phyloP scores from a whole-genome alignment of 345 rosid species.

The Melastoma malabathricum region DNA sequence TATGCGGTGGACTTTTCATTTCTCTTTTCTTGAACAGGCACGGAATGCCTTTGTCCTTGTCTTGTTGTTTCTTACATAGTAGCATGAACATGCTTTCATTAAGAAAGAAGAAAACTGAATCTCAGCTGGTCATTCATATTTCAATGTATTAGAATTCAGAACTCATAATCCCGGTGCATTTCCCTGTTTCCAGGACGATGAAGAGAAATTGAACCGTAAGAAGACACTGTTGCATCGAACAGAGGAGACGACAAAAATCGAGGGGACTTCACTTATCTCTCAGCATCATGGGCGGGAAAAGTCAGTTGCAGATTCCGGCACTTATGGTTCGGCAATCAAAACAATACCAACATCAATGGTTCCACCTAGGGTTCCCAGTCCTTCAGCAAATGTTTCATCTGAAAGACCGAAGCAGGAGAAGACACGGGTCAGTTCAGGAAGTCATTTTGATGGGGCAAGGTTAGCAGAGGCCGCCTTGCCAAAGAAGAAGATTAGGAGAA shows the following conservation, averaged over 20 bases:
- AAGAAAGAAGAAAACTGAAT: background rate
- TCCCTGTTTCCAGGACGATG: conserved; percentile 24
- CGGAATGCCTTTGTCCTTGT: no score
- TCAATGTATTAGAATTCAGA: background rate
- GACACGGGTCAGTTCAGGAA: conserved; percentile 30
- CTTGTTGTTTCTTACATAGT: no score
- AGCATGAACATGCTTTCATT: no score
- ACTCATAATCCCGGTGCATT: background rate
- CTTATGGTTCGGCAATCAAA: conserved; percentile 26
- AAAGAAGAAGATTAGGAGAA: conserved; percentile 50
- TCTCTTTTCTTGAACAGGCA: no score
- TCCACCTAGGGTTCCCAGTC: conserved; percentile 17
- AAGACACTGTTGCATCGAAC: conserved; percentile 30
- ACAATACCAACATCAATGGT: conserved; percentile 19
- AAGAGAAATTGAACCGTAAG: conserved; percentile 46
- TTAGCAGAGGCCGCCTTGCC: conserved; percentile 17
- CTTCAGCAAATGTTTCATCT: conserved; percentile 17
- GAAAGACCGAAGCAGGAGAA: conserved; percentile 49
- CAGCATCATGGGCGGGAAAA: conserved; percentile 26
- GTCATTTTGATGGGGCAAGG: conserved; percentile 32
- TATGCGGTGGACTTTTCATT: no score
- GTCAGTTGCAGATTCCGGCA: conserved; percentile 18
- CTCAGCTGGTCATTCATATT: background rate
- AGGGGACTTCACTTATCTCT: conserved; percentile 23
- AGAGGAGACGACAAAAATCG: conserved; percentile 32